Evolutionary conservation across 257 asterid species (phyloP).

Genomic region (Ophiorrhiza pumila): DNA sequence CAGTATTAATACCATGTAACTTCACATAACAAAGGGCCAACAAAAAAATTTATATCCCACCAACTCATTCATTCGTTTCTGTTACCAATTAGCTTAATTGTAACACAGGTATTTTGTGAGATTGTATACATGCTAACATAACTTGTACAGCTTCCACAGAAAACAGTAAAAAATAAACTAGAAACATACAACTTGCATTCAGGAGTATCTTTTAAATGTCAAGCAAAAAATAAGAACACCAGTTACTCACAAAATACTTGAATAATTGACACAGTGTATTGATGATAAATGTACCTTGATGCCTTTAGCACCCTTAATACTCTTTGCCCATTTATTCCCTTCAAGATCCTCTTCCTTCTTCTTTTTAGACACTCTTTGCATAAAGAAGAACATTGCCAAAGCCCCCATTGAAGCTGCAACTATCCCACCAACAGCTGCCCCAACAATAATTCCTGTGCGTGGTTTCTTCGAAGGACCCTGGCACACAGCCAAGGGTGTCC

Average conservation of each 20-base stretch:
- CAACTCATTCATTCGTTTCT: not conserved
- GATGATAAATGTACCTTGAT: slow-evolving; percentile 31
- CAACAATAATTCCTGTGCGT: slow-evolving; percentile 21
- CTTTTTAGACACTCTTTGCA: slow-evolving; percentile 31
- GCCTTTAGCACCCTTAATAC: slow-evolving; percentile 44
- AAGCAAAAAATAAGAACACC: not conserved
- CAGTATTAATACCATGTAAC: not conserved
- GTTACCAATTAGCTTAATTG: not conserved
- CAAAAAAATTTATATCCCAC: not conserved
- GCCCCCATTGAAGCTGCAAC: slow-evolving; percentile 30
- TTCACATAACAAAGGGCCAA: not conserved
- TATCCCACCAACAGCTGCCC: slow-evolving; percentile 46
- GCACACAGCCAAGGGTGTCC: slow-evolving; percentile 42
- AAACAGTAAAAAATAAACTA: not conserved
- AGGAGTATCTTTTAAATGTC: not conserved
- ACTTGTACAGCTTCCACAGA: not conserved
- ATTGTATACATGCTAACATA: not conserved
- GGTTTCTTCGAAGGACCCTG: slow-evolving; percentile 24
- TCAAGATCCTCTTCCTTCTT: slow-evolving; percentile 47
- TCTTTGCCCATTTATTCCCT: slow-evolving; percentile 54
- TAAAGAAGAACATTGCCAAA: slow-evolving; percentile 24
- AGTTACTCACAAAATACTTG: not conserved
- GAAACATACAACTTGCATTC: not conserved
- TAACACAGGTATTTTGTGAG: not conserved
- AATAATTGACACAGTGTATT: not conserved